Evolutionary conservation across 371 early-diverging fungal genomes (phyloP).

Genomic region (Mortierella sp.): DNA sequence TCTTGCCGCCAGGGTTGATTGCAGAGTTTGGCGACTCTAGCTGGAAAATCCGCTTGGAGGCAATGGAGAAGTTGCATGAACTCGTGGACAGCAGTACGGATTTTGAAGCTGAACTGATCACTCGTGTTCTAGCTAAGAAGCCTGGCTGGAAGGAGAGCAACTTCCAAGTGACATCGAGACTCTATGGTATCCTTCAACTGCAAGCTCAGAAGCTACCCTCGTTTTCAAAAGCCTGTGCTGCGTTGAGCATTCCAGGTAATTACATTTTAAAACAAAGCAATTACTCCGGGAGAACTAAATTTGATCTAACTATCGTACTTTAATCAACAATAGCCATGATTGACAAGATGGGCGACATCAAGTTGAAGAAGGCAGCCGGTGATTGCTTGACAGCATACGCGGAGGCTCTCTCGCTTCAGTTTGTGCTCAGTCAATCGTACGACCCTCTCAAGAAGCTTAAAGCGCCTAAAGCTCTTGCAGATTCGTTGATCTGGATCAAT

Average conservation of each 20-base stretch:
- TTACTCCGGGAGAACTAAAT: conserved; percentile 1
- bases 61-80: conserved; percentile 80
- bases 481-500: conserved; percentile 88
- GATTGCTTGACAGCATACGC: conserved; percentile 82
- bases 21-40: conserved; percentile 73
- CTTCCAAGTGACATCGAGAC: conserved; percentile 81
- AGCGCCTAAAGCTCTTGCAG: conserved; percentile 91
- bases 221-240: conserved; percentile 82
- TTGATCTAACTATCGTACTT: background rate
- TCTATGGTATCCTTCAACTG: conserved; percentile 72
- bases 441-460: conserved; percentile 85
- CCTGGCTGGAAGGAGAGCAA: conserved; percentile 97
- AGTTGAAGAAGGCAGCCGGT: conserved; percentile 87
- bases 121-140: conserved; percentile 81
- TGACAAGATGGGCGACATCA: conserved; percentile 95
- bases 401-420: conserved; percentile 80
- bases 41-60: conserved; percentile 94
- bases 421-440: conserved; percentile 83
- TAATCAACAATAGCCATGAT: conserved; percentile 65
- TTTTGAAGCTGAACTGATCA: conserved; percentile 87
- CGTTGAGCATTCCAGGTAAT: conserved; percentile 76
- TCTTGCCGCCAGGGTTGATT: conserved; percentile 70
- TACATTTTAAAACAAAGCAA: background rate
- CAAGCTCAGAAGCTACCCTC: conserved; percentile 71
- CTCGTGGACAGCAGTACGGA: conserved; percentile 65